Evolutionary conservation across 192 early-diverging fungal genomes (phyloP).

Genomic region (Linnemannia zychae): DNA sequence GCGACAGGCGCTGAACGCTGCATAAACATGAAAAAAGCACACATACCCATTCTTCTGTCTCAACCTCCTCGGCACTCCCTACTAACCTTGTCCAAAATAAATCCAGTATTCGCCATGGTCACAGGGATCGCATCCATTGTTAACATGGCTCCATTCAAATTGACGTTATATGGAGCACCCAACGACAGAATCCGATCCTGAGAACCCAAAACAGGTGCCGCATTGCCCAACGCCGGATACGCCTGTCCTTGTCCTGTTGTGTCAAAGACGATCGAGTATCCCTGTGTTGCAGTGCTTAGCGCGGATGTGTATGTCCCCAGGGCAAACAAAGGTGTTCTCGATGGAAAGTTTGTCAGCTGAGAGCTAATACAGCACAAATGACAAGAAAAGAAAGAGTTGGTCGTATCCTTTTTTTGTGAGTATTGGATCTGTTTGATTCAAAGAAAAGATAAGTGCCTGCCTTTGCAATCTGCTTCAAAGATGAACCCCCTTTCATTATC

Average conservation of each 20-base stretch:
- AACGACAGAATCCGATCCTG: constrained; percentile 19
- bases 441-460: too few relatives aligned
- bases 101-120: constrained; percentile 24
- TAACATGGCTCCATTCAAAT: constrained; percentile 20
- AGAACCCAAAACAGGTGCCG: neutral
- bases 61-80: too few relatives aligned
- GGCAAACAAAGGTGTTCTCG: constrained; percentile 13
- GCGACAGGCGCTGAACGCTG: too few relatives aligned
- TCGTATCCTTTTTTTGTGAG: neutral
- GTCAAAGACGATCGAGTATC: constrained; percentile 46
- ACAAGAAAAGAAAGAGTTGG: neutral
- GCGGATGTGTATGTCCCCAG: constrained; percentile 29
- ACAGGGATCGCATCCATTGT: constrained; percentile 29
- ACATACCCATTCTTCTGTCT: too few relatives aligned
- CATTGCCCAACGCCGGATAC: constrained; percentile 16
- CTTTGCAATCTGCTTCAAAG: too few relatives aligned
- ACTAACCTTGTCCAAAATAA: constrained; percentile 39
- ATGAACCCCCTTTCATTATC: too few relatives aligned
- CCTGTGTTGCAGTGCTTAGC: constrained; percentile 24
- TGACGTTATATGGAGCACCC: constrained; percentile 12
- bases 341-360: constrained; percentile 7
- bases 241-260: constrained; percentile 8
- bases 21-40: too few relatives aligned
- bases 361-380: neutral
- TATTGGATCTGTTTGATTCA: neutral